Conservation (phyloP, 768 basidiomycete species). For the Tephrocybe rancida region DNA sequence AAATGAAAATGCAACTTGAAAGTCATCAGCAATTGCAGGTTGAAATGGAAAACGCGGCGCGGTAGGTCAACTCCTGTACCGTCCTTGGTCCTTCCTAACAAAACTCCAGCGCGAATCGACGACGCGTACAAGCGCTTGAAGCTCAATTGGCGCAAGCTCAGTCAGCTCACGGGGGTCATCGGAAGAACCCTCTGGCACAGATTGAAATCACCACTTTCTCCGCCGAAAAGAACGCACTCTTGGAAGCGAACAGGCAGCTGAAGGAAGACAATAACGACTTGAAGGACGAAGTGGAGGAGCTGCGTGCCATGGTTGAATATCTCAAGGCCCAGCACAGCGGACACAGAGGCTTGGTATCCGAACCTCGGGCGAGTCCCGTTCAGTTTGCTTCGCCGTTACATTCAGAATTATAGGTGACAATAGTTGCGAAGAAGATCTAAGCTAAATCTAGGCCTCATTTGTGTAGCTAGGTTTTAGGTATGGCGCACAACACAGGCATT, state of each 20-base stretch:
- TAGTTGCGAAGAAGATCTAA: no score
- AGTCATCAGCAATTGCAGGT: slow-evolving; percentile 55
- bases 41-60: slow-evolving; percentile 57
- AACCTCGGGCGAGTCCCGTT: slow-evolving; percentile 46
- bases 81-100: neutral
- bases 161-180: slow-evolving; percentile 34
- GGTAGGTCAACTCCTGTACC: slow-evolving; percentile 41
- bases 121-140: slow-evolving; percentile 65
- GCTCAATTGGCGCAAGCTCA: slow-evolving; percentile 51
- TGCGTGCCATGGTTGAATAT: slow-evolving; percentile 71
- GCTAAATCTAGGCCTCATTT: no score
- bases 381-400: slow-evolving; percentile 17
- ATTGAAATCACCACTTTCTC: slow-evolving; percentile 47
- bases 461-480: no score
- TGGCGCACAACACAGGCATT: no score
- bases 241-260: slow-evolving; percentile 53
- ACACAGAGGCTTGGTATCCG: slow-evolving; percentile 40
- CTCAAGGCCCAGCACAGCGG: slow-evolving; percentile 61
- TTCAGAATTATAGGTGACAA: no score
- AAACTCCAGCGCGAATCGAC: slow-evolving; percentile 51
- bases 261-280: slow-evolving; percentile 56
- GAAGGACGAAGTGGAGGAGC: slow-evolving; percentile 54
- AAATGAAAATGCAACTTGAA: slow-evolving; percentile 67
- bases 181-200: slow-evolving; percentile 30
- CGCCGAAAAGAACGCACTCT: slow-evolving; percentile 46